Evolutionary conservation across 441 rosid species (phyloP), one percentile per base, ranked within the genome.

Genomic region (Raphanus hybrid): DNA sequence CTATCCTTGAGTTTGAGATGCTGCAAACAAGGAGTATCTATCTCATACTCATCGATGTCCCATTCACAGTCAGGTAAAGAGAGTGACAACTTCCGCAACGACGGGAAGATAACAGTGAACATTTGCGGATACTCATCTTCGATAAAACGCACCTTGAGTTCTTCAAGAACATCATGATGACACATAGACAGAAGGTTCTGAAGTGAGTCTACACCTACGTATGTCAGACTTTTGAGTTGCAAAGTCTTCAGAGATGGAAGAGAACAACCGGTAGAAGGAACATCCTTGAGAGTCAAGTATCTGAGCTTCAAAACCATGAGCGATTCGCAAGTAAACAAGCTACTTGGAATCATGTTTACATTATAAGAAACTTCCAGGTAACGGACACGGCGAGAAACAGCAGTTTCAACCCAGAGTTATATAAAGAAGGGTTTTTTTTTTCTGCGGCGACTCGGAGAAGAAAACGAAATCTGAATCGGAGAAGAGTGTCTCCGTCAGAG

Each of bases 191-290:
- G 58, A 48, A 63, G 20, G 34, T 6, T 8, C 20, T 48, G 35
- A 62, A 73, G 8, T 5, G 6, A 50, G n/a, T n/a, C 59, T 11
- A 5, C 18, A 35, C 54, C 20, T 10, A 3, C 6, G 9, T 6
- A 50, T 11, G 34, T 23, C 67, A 71, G 35, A 18, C 1, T 2
- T 3, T 29, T 2, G 34, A 62, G 61, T 3, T 3, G 5, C 48
- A 72, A 7, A 15, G 50, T 48, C 16, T 72, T 72, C 34, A 72
- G 32, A 45, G 60, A 61, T 3, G 60, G 48, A 50, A 72, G 69
- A 37, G 10, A 8, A 50, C 62, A 63, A 8, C 52, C 62, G 39
- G 14, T 12, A 8, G 63, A 20, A 9, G 70, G 39, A 12, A 55
- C 58, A 74, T 55, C 20, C 20, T 18, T 18, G 20, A 18, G 20